phyloP scores from a whole-genome alignment of 192 early-diverging fungal genomes.

The Thamnidium elegans region DNA sequence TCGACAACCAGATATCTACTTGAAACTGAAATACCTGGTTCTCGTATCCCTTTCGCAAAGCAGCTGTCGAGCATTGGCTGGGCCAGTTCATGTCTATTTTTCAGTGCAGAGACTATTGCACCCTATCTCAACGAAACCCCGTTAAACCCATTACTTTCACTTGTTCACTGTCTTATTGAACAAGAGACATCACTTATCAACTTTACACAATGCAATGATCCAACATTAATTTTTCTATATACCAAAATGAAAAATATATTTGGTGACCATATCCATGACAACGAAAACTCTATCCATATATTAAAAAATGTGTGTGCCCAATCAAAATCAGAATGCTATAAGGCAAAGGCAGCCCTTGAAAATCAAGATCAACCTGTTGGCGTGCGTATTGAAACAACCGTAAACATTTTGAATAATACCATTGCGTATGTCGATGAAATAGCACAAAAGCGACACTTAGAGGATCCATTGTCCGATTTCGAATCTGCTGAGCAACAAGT shows the following conservation, averaged over 20 bases:
- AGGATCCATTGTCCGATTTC: constrained; percentile 3
- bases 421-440: constrained; percentile 9
- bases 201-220: background rate
- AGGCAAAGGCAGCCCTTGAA: constrained; percentile 7
- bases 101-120: constrained; percentile 9
- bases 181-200: background rate
- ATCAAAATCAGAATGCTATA: constrained; percentile 5
- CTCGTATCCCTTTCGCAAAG: constrained; percentile 11
- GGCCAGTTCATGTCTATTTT: background rate
- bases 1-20: constrained; percentile 7
- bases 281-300: constrained; percentile 6
- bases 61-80: constrained; percentile 10
- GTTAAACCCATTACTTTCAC: constrained; percentile 7
- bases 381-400: constrained; percentile 1
- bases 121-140: constrained; percentile 8
- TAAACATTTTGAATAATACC: constrained; percentile 7
- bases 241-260: constrained; percentile 13
- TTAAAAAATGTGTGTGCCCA: constrained; percentile 8
- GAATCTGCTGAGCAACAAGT: constrained; percentile 6
- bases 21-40: constrained; percentile 12
- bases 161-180: constrained; percentile 11
- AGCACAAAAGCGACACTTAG: constrained; percentile 13
- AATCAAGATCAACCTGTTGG: constrained; percentile 6
- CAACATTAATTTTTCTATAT: constrained; percentile 9
- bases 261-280: constrained; percentile 10